These are phyloP conservation scores for Kodamaea neixiangensis DNA, from an alignment of 805 yeast genomes.

Conservation along the genomic window DNA sequence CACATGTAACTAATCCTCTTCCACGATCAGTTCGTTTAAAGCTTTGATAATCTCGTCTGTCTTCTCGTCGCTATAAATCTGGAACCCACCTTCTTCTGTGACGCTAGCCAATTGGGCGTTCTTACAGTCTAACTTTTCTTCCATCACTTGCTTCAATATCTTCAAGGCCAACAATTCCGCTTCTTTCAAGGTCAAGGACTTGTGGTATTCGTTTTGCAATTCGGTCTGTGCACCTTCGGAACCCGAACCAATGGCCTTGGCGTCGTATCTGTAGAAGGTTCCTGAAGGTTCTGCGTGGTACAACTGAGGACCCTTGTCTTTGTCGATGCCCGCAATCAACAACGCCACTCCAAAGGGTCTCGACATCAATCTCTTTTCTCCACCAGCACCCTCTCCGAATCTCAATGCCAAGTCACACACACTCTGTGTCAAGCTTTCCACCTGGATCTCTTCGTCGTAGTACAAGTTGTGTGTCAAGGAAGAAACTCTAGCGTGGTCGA, in stretches of 20 bases:
- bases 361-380: slow-evolving; percentile 93
- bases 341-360: slow-evolving; percentile 99
- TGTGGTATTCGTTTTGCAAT: slow-evolving; percentile 93
- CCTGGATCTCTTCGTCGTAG: slow-evolving; percentile 89
- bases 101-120: slow-evolving; percentile 95
- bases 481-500: slow-evolving; percentile 94
- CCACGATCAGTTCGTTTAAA: slow-evolving; percentile 69
- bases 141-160: slow-evolving; percentile 97
- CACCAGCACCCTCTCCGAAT: slow-evolving; percentile 96
- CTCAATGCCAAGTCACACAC: slow-evolving; percentile 96
- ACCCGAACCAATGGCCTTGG: slow-evolving; percentile 98
- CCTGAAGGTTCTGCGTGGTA: slow-evolving; percentile 99
- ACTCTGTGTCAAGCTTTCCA: slow-evolving; percentile 91
- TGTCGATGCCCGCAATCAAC: slow-evolving; percentile 91
- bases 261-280: slow-evolving; percentile 95
- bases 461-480: slow-evolving; percentile 85
- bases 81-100: slow-evolving; percentile 82
- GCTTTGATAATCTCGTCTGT: slow-evolving; percentile 78
- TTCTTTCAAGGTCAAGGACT: slow-evolving; percentile 84
- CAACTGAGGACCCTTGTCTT: slow-evolving; percentile 92
- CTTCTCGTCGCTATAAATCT: slow-evolving; percentile 78
- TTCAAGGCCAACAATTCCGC: slow-evolving; percentile 89
- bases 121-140: slow-evolving; percentile 92
- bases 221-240: slow-evolving; percentile 99
- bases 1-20: slow-evolving; percentile 16